A percentile compares a stretch with the other conserved stretches of the same genome.
These are phyloP conservation scores for Glutinoglossum americanum DNA, from an alignment of 495 filamentous ascomycete species.

Conservation along the genomic window DNA sequence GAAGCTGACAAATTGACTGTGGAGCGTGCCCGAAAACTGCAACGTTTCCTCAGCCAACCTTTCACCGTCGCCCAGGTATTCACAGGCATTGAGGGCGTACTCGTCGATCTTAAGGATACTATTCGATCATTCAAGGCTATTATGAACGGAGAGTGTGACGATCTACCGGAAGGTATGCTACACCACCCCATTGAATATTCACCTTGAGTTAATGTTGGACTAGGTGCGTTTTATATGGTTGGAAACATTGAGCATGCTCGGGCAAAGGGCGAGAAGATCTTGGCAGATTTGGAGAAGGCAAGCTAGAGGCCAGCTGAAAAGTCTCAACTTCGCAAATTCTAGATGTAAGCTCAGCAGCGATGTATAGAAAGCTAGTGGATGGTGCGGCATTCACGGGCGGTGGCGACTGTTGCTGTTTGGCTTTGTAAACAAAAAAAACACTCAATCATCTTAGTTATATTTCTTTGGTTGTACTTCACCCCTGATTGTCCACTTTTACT, in stretches of 20 bases:
- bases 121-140: constrained; percentile 94
- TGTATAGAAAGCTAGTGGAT: background rate
- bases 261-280: constrained; percentile 97
- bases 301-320: background rate
- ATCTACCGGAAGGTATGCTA: constrained; percentile 66
- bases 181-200: background rate
- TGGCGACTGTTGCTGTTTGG: background rate
- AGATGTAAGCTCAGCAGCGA: background rate
- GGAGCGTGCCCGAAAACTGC: constrained; percentile 98
- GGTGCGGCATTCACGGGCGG: background rate
- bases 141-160: constrained; percentile 83
- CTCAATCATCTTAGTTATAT: background rate
- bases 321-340: background rate
- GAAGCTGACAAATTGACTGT: constrained; percentile 98
- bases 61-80: constrained; percentile 98
- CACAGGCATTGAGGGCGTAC: constrained; percentile 90
- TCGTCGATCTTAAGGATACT: constrained; percentile 97
- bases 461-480: background rate
- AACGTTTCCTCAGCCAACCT: constrained; percentile 97
- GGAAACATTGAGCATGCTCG: constrained; percentile 83
- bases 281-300: constrained; percentile 61
- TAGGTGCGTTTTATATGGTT: constrained; percentile 90
- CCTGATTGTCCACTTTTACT: background rate
- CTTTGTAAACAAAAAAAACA: constrained; percentile 1
- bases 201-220: constrained; percentile 2